Conservation (phyloP, 768 basidiomycete species). For the Tephrocybe sp. region DNA sequence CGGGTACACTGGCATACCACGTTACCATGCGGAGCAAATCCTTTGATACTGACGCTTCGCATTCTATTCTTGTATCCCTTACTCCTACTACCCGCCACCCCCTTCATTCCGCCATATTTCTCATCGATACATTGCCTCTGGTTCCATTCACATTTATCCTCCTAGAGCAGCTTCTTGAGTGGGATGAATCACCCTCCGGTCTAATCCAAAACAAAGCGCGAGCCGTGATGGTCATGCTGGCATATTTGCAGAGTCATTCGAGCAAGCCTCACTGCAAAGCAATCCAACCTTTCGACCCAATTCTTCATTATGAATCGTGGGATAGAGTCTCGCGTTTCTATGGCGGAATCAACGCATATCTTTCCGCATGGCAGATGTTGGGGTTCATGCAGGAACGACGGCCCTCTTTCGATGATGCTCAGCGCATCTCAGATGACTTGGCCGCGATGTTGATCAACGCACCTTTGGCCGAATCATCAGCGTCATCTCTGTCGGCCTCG, state of each 20-base stretch:
- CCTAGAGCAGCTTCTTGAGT: constrained; percentile 9
- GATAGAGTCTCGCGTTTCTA: constrained; percentile 5
- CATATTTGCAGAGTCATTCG: constrained; percentile 2
- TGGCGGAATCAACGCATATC: background rate
- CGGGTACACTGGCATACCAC: background rate
- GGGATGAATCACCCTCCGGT: constrained; percentile 1
- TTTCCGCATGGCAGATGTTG: constrained; percentile 7
- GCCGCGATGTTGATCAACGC: background rate
- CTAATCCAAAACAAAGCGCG: background rate
- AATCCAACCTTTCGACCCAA: constrained; percentile 9
- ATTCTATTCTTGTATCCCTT: background rate
- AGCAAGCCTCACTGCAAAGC: constrained; percentile 9
- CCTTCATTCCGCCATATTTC: background rate
- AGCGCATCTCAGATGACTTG: background rate
- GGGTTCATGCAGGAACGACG: background rate
- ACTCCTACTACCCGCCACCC: background rate
- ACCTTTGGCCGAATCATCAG: background rate
- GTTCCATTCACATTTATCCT: constrained; percentile 10
- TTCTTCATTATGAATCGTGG: constrained; percentile 4
- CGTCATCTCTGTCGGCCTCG: too few relatives aligned
- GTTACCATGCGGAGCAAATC: background rate
- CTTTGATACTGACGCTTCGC: background rate
- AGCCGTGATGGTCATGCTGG: constrained; percentile 6
- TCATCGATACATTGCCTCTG: constrained; percentile 6
- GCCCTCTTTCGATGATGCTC: background rate